A percentile compares a stretch with the other conserved stretches of the same genome.
phyloP scores from a whole-genome alignment of 352 stramenopile species.

The Phytophthora capsici region DNA sequence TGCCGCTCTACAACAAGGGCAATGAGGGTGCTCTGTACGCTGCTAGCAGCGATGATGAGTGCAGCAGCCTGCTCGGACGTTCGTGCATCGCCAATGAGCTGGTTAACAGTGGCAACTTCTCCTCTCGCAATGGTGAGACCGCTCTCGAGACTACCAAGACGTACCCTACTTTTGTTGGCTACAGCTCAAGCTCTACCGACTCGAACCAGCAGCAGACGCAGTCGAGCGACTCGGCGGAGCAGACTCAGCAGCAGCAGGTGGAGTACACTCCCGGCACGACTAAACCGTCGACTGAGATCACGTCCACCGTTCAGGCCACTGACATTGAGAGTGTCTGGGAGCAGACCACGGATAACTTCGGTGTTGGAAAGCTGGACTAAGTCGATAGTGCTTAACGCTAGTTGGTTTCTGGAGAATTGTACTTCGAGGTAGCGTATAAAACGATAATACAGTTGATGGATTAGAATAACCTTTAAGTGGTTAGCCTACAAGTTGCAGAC shows the following conservation, averaged over 20 bases:
- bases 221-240: not conserved
- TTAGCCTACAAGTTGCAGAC: too few species aligned
- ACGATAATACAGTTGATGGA: constrained; percentile 1
- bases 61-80: constrained; percentile 26
- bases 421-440: not conserved
- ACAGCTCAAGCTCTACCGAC: not conserved
- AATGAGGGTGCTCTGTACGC: constrained; percentile 17
- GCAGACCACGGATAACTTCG: constrained; percentile 21
- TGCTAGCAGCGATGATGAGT: constrained; percentile 12
- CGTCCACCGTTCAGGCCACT: not conserved
- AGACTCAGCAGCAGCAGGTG: not conserved
- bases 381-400: not conserved
- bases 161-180: constrained; percentile 8
- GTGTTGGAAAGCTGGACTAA: constrained; percentile 26
- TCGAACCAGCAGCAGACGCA: constrained; percentile 14
- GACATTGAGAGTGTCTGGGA: constrained; percentile 19
- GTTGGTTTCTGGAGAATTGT: not conserved
- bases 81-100: constrained; percentile 34
- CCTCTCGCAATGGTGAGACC: constrained; percentile 17
- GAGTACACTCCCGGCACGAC: constrained; percentile 24
- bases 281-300: constrained; percentile 15
- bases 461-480: not conserved
- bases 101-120: constrained; percentile 32
- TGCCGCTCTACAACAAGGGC: constrained; percentile 24
- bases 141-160: constrained; percentile 24